Percentiles rank a stretch among this genome's conserved stretches.
These are phyloP conservation scores for Tetradesmus lagerheimii DNA, from an alignment of 139 green algal genomes.

Conservation along the genomic window DNA sequence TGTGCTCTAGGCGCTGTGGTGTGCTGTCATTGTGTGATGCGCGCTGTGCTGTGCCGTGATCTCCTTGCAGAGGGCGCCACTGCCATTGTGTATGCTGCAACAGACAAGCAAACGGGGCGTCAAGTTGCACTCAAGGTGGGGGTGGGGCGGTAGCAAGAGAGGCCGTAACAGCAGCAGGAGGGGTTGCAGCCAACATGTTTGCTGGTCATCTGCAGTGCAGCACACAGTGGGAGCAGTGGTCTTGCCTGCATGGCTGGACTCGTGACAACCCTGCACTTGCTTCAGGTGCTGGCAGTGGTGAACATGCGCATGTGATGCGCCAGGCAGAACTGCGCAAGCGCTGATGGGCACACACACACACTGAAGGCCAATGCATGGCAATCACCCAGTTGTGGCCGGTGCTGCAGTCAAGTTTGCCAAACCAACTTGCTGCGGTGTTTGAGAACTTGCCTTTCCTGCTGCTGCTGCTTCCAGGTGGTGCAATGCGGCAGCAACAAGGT, in stretches of 20 bases:
- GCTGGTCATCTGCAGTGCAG: too few species aligned
- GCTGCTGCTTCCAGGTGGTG: constrained; percentile 16
- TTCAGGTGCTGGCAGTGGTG: too few species aligned
- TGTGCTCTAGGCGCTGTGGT: neutral
- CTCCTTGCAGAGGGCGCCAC: constrained; percentile 40
- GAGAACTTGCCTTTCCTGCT: neutral
- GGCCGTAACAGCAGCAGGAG: neutral
- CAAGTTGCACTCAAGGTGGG: constrained; percentile 48
- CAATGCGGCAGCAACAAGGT: constrained; percentile 36
- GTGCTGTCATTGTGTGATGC: neutral
- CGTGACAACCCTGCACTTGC: too few species aligned
- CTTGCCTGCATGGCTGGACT: too few species aligned
- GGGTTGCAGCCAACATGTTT: too few species aligned
- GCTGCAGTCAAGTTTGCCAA: too few species aligned
- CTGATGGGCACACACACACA: too few species aligned
- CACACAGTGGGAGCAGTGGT: too few species aligned
- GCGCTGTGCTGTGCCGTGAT: neutral
- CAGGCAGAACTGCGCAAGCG: too few species aligned
- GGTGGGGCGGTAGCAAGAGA: neutral
- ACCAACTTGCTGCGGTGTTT: neutral
- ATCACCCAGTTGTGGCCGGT: too few species aligned
- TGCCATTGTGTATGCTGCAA: constrained; percentile 43
- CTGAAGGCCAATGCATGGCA: too few species aligned
- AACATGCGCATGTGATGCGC: too few species aligned
- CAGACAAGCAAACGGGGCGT: constrained; percentile 19